A percentile compares a stretch with the other conserved stretches of the same genome.
Conservation (phyloP, 2,329 filamentous ascomycete genomes). For the Pseudocercospora ulei region DNA sequence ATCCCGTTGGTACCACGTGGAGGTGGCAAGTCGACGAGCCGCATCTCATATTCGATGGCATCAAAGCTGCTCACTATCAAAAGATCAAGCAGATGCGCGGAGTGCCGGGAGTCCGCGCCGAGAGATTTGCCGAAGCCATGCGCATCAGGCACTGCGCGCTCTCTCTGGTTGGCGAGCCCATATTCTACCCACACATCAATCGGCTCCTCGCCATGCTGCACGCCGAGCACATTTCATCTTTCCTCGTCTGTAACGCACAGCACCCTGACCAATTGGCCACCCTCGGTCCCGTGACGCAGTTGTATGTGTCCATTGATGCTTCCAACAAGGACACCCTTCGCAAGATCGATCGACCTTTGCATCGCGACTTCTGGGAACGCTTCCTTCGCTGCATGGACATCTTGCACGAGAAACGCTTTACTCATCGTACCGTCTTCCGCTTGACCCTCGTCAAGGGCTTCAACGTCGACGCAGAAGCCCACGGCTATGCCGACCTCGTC, state of each 20-base stretch:
- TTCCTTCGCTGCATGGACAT: conserved; percentile 89
- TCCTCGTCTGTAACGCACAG: conserved; percentile 88
- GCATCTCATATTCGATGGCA: conserved; percentile 77
- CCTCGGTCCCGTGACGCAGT: conserved; percentile 77
- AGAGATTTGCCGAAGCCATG: conserved; percentile 88
- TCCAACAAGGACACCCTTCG: conserved; percentile 79
- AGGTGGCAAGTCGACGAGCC: conserved; percentile 90
- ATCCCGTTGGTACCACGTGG: conserved; percentile 93
- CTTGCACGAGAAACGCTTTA: conserved; percentile 67
- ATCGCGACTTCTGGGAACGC: conserved; percentile 95
- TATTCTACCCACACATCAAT: conserved; percentile 97
- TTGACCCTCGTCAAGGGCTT: conserved; percentile 95
- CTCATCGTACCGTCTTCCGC: conserved; percentile 86
- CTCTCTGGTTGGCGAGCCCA: conserved; percentile 89
- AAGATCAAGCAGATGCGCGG: conserved; percentile 97
- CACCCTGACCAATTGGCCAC: conserved; percentile 82
- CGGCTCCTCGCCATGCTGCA: conserved; percentile 79
- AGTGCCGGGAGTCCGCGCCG: conserved; percentile 81
- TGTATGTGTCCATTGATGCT: conserved; percentile 94
- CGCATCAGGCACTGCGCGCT: conserved; percentile 86
- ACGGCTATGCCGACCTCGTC: conserved; percentile 81
- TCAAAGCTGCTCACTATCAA: conserved; percentile 85
- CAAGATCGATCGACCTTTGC: conserved; percentile 81
- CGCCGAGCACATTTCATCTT: conserved; percentile 76
- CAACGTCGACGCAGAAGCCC: conserved; percentile 87